Evolutionary conservation across 768 basidiomycete genomes (phyloP), one percentile per base, ranked within the genome.

Genomic region (Trametopsis cervina): DNA sequence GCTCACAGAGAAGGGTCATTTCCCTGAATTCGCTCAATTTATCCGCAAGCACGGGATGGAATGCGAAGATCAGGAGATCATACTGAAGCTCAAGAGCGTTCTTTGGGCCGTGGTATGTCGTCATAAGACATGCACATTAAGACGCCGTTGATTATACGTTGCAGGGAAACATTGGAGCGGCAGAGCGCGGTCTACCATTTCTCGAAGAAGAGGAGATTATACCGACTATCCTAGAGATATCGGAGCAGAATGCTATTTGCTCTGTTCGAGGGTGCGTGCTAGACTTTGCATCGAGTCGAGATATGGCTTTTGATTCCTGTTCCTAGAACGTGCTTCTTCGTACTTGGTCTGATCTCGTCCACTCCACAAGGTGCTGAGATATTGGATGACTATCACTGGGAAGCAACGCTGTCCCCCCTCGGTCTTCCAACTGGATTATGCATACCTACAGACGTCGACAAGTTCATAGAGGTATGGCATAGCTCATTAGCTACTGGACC

Each of bases 191-290:
- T 0, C 74, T 98, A n/a, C 85, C 83, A 0, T 93, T 99, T 64
- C 74, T 98, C 25, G 95, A 98, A 59, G 93, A 95, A 52, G 91
- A 96, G 62, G 93, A 94, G 56, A 83, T 98, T 47, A 85, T 98
- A 36, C 88, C 91, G 20, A 78, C 81, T 5, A 84, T 99, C 46
- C 72, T 97, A 35, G 83, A 91, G 51, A 97, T 98, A 44, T 91
- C 94, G 4, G 89, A 91, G 58, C 76, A 86, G 49, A 96, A 94
- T 1, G 76, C 77, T 1, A 85, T 97, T 46, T 81, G 95, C 24
- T 96, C 93, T 4, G 83, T 98, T 23, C 73, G 91, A 73, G 96
- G 95, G 95, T 96, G 60, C 55, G 85, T 62, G n/a, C 3, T 35
- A 4, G 3, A 2, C 18, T 35, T 9, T 13, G 3, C 21, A 17